Evolutionary conservation across 179 eudicot species (phyloP).

Genomic region (Drosera spatulata): DNA sequence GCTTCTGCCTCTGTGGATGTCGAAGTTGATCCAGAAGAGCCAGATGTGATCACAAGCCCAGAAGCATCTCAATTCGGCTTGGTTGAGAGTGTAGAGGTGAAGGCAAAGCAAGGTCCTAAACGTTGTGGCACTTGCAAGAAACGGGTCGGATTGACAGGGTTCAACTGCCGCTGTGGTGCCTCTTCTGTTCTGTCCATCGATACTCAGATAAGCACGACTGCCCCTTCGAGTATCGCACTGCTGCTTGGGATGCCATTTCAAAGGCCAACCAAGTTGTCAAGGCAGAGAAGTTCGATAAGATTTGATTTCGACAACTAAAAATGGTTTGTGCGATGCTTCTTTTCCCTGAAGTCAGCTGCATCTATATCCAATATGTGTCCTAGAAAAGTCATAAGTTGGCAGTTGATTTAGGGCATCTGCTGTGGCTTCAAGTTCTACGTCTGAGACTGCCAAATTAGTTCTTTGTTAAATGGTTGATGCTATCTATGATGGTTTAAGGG

Average conservation of each 20-base stretch:
- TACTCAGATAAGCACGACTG: too few relatives aligned
- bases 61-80: too few relatives aligned
- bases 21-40: too few relatives aligned
- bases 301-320: not conserved
- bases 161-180: too few relatives aligned
- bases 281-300: conserved; percentile 58
- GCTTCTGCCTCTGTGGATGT: too few relatives aligned
- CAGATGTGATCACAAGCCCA: too few relatives aligned
- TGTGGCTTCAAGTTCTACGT: conserved; percentile 1
- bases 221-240: conserved; percentile 49
- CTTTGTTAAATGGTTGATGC: not conserved
- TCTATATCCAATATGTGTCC: not conserved
- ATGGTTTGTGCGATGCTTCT: not conserved
- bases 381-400: too few relatives aligned
- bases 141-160: too few relatives aligned
- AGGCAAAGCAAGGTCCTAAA: too few relatives aligned
- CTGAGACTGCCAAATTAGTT: not conserved
- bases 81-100: too few relatives aligned
- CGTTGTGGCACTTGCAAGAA: too few relatives aligned
- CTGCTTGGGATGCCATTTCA: conserved; percentile 55
- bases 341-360: conserved; percentile 5
- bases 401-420: not conserved
- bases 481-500: conserved; percentile 1
- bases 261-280: conserved; percentile 71
- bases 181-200: too few relatives aligned